Evolutionary conservation across 2,329 filamentous ascomycete species (phyloP).

Genomic region (Lachnellula occidentalis): DNA sequence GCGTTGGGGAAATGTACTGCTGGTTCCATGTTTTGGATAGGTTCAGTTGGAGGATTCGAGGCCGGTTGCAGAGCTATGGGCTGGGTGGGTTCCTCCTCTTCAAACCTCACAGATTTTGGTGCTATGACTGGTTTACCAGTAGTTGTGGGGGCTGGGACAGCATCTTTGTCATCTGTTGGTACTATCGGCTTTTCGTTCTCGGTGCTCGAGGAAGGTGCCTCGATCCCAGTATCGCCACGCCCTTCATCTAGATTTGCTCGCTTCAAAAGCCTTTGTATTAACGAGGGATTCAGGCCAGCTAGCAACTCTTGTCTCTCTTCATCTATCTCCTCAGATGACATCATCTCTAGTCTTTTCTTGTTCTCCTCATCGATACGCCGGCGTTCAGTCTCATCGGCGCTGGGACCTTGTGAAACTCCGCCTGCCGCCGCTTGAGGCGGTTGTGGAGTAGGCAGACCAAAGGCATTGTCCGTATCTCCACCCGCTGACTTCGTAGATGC

Average conservation of each 20-base stretch:
- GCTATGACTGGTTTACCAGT: constrained; percentile 29
- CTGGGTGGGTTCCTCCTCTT: constrained; percentile 35
- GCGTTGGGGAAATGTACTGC: constrained; percentile 36
- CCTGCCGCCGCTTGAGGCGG: constrained; percentile 17
- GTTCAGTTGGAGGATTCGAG: constrained; percentile 29
- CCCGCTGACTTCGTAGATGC: constrained; percentile 6
- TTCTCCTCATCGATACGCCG: constrained; percentile 80
- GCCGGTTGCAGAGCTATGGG: constrained; percentile 36
- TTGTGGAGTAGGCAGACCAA: constrained; percentile 10
- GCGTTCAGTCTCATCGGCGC: constrained; percentile 53
- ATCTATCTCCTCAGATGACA: constrained; percentile 79
- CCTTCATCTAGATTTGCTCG: constrained; percentile 30
- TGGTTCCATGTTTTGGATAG: constrained; percentile 56
- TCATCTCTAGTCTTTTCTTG: constrained; percentile 61
- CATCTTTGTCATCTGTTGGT: constrained; percentile 1
- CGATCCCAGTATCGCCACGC: constrained; percentile 29
- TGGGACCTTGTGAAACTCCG: constrained; percentile 20
- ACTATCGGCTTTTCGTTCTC: background rate
- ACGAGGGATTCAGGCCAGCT: constrained; percentile 63
- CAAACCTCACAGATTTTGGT: constrained; percentile 38
- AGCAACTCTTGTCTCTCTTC: constrained; percentile 77
- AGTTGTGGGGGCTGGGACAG: constrained; percentile 20
- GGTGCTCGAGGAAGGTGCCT: constrained; percentile 1
- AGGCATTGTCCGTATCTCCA: constrained; percentile 17
- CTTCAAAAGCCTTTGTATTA: constrained; percentile 69